Evolutionary conservation across 441 rosid species (phyloP).

Genomic region (Mallotus japonicus): DNA sequence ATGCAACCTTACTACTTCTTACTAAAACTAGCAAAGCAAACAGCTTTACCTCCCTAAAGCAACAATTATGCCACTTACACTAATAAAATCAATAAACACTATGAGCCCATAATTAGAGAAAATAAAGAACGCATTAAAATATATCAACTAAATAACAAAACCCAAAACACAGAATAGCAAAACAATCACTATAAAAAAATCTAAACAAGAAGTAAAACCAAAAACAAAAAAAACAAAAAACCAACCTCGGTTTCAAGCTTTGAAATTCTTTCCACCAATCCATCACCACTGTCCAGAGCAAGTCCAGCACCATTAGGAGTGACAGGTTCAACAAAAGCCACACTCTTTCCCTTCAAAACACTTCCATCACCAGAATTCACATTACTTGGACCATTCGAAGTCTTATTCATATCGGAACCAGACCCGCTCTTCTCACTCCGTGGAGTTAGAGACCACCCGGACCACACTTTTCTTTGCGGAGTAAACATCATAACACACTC

Average conservation of each 20-base stretch:
- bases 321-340: constrained; percentile 41
- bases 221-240: neutral
- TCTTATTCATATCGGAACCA: constrained; percentile 40
- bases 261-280: constrained; percentile 44
- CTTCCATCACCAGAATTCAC: constrained; percentile 27
- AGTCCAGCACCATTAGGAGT: constrained; percentile 38
- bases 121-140: neutral
- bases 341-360: constrained; percentile 42
- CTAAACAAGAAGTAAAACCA: neutral
- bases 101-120: neutral
- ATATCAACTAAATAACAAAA: neutral
- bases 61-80: neutral
- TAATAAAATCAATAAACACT: neutral
- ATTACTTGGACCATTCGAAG: constrained; percentile 27
- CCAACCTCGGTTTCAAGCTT: constrained; percentile 79
- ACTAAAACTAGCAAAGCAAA: neutral
- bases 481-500: constrained; percentile 54
- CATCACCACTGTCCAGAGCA: constrained; percentile 25
- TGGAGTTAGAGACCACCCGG: constrained; percentile 62
- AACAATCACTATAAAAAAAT: neutral
- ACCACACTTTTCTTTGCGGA: constrained; percentile 67
- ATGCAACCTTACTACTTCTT: neutral
- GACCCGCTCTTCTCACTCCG: constrained; percentile 36
- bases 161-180: neutral
- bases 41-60: neutral